Percentiles rank a stretch among this genome's conserved stretches.
phyloP scores from a whole-genome alignment of 228 moss, liverwort and hornwort species.

The Sphagnum magellanicum region DNA sequence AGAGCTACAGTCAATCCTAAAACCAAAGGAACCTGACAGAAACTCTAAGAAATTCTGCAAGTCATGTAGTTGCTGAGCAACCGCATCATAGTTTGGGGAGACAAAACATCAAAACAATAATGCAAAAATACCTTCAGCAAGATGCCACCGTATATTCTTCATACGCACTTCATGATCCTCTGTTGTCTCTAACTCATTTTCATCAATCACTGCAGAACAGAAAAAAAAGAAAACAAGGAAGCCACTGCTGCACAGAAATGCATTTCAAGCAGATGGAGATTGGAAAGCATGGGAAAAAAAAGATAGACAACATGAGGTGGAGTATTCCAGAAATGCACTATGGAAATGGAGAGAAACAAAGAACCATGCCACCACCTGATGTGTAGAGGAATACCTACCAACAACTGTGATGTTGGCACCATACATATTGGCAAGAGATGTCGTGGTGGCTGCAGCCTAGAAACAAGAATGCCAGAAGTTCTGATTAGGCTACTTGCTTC shows the following conservation, averaged over 20 bases:
- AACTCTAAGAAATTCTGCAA: not conserved
- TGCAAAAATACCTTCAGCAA: constrained; percentile 50
- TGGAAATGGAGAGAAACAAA: too few relatives aligned
- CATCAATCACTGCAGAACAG: constrained; percentile 62
- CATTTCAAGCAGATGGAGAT: too few relatives aligned
- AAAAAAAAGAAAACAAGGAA: not conserved
- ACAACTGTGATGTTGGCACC: constrained; percentile 90
- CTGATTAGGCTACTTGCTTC: constrained; percentile 23
- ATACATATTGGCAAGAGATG: constrained; percentile 78
- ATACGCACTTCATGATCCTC: constrained; percentile 70
- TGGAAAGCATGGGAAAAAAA: too few relatives aligned
- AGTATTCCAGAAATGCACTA: too few relatives aligned
- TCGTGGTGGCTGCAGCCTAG: constrained; percentile 81
- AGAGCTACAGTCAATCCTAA: too few relatives aligned
- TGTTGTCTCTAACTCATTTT: constrained; percentile 37
- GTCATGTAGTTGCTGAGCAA: not conserved
- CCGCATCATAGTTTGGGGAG: not conserved
- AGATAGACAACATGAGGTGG: too few relatives aligned
- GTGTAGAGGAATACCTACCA: constrained; percentile 24
- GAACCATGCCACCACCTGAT: too few relatives aligned
- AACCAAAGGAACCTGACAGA: too few relatives aligned
- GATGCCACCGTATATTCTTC: constrained; percentile 86
- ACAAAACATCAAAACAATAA: not conserved
- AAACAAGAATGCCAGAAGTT: constrained; percentile 35
- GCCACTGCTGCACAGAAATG: too few relatives aligned